Evolutionary conservation across 345 rosid genomes (phyloP), one percentile per base, ranked within the genome.

Genomic region (Eucalyptus regnans): DNA sequence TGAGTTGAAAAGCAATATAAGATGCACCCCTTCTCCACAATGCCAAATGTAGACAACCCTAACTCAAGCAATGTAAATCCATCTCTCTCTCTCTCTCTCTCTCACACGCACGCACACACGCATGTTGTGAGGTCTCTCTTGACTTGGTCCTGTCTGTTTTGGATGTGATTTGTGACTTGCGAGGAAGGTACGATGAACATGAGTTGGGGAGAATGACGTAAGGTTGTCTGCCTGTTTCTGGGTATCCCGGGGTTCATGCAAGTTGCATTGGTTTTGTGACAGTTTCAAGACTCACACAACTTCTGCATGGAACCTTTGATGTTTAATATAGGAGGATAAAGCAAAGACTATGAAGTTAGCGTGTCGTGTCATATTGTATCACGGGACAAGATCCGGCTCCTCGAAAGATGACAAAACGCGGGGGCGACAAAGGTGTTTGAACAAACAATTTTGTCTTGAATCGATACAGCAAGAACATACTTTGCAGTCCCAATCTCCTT

Each of bases 101-200:
- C 44, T 1, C 44, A 43, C 44, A 43, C 44, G 8, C 17, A 15
- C 76, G 5, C 76, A 0, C 76, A 1, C 8, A 2, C 27, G 0
- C 83, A 18, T 22, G 86, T 48, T 48, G 86, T 85, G 56, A 46
- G 20, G 20, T 85, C 56, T 48, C 86, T 85, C 56, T 85, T 50
- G 51, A 46, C 56, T 85, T 48, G 86, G 33, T 48, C 86, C 56
- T 85, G 51, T 85, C n/a, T 46, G 56, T 14, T 85, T 85, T 48
- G 86, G 22, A 48, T 3, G 81, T 18, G 81, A 71, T 14, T 27
- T 37, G 81, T 71, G 27, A 71, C 46, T 71, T 71, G 83, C 20
- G 83, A 76, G 83, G 83, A 76, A 37, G 48, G 83, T 20, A 20
- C 48, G 83, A 76, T 76, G 83, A 76, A 76, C 46, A 10, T 76